Percentiles rank a stretch among this genome's conserved stretches.
Evolutionary conservation across 306 rosid genomes (phyloP).

Genomic region (Cucurbita argyrosperma): DNA sequence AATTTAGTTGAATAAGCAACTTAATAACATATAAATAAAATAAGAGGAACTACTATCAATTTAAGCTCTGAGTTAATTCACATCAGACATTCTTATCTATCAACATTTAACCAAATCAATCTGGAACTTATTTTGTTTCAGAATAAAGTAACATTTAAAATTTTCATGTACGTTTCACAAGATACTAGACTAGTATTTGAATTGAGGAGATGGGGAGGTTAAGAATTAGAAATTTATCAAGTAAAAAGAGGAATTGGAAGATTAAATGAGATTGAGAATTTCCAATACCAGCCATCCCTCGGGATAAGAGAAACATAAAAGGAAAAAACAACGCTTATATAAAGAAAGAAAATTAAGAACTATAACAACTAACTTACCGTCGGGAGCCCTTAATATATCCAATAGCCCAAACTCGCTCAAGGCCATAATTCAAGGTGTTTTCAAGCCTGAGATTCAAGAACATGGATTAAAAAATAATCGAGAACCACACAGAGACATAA

Average conservation of each 20-base stretch:
- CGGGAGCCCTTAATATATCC: conserved; percentile 92
- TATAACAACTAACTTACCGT: conserved; percentile 34
- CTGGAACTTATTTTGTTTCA: neutral
- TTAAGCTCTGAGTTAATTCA: neutral
- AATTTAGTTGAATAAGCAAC: neutral
- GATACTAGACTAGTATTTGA: neutral
- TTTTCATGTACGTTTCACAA: neutral
- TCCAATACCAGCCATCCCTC: neutral
- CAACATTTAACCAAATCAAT: neutral
- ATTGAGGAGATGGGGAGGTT: neutral
- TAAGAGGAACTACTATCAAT: neutral
- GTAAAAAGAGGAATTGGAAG: neutral
- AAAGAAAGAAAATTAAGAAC: neutral
- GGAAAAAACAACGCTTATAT: neutral
- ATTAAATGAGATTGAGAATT: neutral
- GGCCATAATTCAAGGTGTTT: conserved; percentile 92
- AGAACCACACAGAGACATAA: neutral
- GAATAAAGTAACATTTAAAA: neutral
- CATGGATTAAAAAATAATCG: neutral
- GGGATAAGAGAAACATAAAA: neutral
- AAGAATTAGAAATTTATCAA: neutral
- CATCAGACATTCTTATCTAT: neutral
- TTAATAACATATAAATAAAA: neutral
- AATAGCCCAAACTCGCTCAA: conserved; percentile 98
- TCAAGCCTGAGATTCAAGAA: conserved; percentile 60